These are phyloP conservation scores for Penicillium herquei DNA, from an alignment of 495 filamentous ascomycete species.

Conservation along the genomic window DNA sequence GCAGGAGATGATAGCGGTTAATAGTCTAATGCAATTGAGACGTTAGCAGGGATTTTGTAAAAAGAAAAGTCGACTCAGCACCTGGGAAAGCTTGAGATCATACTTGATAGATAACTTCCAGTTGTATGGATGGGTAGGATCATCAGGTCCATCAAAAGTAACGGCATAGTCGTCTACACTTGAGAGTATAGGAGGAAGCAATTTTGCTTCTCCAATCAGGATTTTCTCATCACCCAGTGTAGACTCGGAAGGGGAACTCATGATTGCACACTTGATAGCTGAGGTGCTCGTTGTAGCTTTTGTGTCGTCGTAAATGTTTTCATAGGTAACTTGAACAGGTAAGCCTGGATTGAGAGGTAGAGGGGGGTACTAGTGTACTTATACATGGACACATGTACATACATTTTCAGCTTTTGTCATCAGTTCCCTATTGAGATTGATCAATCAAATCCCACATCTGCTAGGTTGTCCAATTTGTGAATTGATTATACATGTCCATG, in stretches of 20 bases:
- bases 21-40: conserved; percentile 13
- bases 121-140: conserved; percentile 54
- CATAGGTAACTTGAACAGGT: too few relatives aligned
- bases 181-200: conserved; percentile 44
- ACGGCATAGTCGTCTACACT: conserved; percentile 46
- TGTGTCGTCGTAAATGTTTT: background rate
- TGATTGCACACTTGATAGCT: background rate
- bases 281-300: background rate
- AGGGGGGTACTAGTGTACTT: too few relatives aligned
- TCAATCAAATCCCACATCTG: too few relatives aligned
- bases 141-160: conserved; percentile 50
- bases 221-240: conserved; percentile 4
- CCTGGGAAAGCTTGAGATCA: conserved; percentile 2
- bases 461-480: too few relatives aligned
- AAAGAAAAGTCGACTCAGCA: background rate
- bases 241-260: background rate
- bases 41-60: too few relatives aligned
- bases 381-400: too few relatives aligned
- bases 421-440: too few relatives aligned
- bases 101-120: conserved; percentile 40
- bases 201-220: conserved; percentile 30
- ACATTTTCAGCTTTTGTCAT: too few relatives aligned
- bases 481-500: too few relatives aligned
- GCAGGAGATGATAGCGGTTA: conserved; percentile 38
- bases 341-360: too few relatives aligned